A percentile compares a stretch with the other conserved stretches of the same genome.
These are phyloP conservation scores for Hypoxylon fragiforme DNA, from an alignment of 495 filamentous ascomycete genomes.

Conservation along the genomic window DNA sequence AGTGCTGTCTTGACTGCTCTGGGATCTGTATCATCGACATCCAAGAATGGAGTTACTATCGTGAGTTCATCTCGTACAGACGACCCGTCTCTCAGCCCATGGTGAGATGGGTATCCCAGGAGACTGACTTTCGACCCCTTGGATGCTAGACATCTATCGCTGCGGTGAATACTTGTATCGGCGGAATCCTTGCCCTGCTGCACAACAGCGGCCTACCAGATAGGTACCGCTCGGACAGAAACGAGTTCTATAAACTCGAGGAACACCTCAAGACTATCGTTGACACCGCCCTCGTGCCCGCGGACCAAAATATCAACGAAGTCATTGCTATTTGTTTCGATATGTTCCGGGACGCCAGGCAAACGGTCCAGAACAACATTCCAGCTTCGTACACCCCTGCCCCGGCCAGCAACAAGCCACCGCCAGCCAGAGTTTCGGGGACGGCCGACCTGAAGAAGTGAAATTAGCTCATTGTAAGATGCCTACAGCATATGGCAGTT, in stretches of 20 bases:
- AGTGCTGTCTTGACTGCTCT: conserved; percentile 51
- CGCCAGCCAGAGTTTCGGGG: neutral
- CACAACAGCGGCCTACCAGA: conserved; percentile 57
- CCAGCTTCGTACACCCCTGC: conserved; percentile 42
- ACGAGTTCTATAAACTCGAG: conserved; percentile 50
- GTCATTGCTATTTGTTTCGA: conserved; percentile 44
- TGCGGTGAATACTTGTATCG: conserved; percentile 52
- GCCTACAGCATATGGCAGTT: too few relatives aligned
- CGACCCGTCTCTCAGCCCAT: neutral
- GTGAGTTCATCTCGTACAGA: conserved; percentile 13
- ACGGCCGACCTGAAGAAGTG: conserved; percentile 25
- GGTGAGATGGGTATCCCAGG: neutral
- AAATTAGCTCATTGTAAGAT: neutral
- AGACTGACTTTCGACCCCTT: conserved; percentile 5
- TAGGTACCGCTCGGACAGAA: conserved; percentile 49
- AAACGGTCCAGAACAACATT: conserved; percentile 49
- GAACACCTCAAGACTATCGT: conserved; percentile 51
- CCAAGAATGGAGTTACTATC: conserved; percentile 38
- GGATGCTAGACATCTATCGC: conserved; percentile 47
- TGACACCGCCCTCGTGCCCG: conserved; percentile 49
- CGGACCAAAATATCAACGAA: conserved; percentile 42
- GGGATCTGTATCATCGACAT: conserved; percentile 36
- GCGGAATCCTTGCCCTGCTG: conserved; percentile 52
- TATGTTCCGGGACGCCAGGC: conserved; percentile 45
- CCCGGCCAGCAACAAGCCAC: conserved; percentile 6